phyloP scores from a whole-genome alignment of 1,139 yeast genomes.

The Hyphopichia fennica region DNA sequence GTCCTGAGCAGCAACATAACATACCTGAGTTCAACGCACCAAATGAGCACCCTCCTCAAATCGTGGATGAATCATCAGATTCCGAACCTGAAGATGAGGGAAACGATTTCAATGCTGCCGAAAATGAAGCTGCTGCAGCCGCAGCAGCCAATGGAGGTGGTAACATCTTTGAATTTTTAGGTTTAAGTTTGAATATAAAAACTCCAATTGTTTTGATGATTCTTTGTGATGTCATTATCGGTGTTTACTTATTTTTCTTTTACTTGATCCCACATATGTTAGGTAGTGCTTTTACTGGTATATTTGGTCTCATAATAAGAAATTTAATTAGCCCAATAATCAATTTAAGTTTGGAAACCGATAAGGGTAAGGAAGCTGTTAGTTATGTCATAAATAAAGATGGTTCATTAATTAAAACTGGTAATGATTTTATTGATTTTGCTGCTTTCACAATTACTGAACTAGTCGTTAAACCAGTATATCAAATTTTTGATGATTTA shows the following conservation, averaged over 20 bases:
- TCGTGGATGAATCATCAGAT: background rate
- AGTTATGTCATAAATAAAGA: background rate
- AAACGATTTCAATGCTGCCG: conserved; percentile 8
- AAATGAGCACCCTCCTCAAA: background rate
- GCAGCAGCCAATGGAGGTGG: conserved; percentile 17
- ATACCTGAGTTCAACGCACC: background rate
- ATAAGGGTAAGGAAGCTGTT: background rate
- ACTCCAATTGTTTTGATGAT: conserved; percentile 40
- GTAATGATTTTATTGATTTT: conserved; percentile 12
- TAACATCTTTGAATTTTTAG: conserved; percentile 36
- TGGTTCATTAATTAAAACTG: conserved; percentile 7
- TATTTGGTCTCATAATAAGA: conserved; percentile 10
- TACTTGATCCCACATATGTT: conserved; percentile 57
- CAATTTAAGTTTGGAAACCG: background rate
- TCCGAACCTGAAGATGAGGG: conserved; percentile 1
- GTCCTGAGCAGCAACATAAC: background rate
- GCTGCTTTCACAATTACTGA: conserved; percentile 9
- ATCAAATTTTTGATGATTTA: conserved; percentile 17
- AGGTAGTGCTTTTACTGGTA: conserved; percentile 36
- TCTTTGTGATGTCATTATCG: conserved; percentile 41
- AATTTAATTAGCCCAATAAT: background rate
- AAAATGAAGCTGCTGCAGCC: conserved; percentile 11
- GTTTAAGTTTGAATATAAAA: conserved; percentile 32
- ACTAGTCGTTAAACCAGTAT: conserved; percentile 18
- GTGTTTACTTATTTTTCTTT: conserved; percentile 43